phyloP scores from a whole-genome alignment of 2,329 filamentous ascomycete species.

The Fusarium cicatricum region DNA sequence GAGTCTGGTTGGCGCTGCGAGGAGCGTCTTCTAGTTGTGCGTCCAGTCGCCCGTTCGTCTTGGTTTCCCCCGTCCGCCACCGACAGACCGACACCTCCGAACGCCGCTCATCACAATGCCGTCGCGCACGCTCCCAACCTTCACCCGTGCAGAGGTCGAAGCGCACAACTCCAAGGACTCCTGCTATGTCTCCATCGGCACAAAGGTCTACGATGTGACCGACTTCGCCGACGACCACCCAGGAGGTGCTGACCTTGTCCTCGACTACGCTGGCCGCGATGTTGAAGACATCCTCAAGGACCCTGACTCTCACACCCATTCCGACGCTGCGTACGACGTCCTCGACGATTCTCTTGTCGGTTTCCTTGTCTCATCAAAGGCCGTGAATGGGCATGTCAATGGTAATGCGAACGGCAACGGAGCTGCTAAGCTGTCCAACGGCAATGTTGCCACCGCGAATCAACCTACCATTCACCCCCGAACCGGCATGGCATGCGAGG shows the following conservation, averaged over 20 bases:
- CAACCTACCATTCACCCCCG: conserved; percentile 58
- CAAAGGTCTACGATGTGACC: conserved; percentile 94
- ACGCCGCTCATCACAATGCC: conserved; percentile 67
- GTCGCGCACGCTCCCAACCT: conserved; percentile 80
- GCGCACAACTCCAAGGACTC: conserved; percentile 81
- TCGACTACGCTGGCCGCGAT: conserved; percentile 91
- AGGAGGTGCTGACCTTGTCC: conserved; percentile 85
- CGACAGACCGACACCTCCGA: conserved; percentile 12
- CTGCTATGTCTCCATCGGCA: conserved; percentile 91
- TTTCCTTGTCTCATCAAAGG: conserved; percentile 72
- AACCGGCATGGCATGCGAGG: conserved; percentile 89
- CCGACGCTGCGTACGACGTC: conserved; percentile 94
- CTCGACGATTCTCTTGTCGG: conserved; percentile 87
- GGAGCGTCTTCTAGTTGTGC: conserved; percentile 20
- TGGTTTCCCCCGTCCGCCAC: conserved; percentile 6
- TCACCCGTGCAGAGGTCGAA: conserved; percentile 82
- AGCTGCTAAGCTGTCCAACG: conserved; percentile 41
- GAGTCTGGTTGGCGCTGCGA: conserved; percentile 9
- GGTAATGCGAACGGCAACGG: conserved; percentile 42
- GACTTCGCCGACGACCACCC: conserved; percentile 91
- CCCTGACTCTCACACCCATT: conserved; percentile 82
- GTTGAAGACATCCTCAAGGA: conserved; percentile 84
- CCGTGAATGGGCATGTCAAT: conserved; percentile 46
- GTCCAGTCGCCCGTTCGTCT: conserved; percentile 3
- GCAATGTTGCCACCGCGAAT: conserved; percentile 42